Evolutionary conservation across 139 green algal species (phyloP), one percentile per base, ranked within the genome.

Genomic region (Edaphochlamys debaryana): DNA sequence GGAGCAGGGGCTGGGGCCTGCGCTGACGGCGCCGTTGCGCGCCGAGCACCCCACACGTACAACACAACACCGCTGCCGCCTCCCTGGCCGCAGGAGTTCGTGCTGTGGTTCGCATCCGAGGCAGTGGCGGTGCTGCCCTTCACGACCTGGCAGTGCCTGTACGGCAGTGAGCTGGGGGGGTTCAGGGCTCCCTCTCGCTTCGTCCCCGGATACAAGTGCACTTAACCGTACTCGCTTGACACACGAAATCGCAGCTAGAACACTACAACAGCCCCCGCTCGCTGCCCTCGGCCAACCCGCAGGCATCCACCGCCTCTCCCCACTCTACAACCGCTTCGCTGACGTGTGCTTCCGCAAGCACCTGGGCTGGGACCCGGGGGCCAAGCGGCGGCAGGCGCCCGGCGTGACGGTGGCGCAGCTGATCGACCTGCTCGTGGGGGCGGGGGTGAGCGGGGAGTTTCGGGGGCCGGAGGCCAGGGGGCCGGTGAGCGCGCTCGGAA

Each of bases 251-350:
- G n/a, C n/a, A n/a, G n/a, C n/a, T n/a, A n/a, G n/a, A n/a, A n/a
- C n/a, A n/a, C n/a, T n/a, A n/a, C n/a, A n/a, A n/a, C n/a, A n/a
- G n/a, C n/a, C 8, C 58, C 3, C 29, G 29, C 30, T 7, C 27
- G 58, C 58, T 29, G 8, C 6, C 58, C 30, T 37, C 8, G 36
- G 29, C 34, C n/a, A 38, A 32, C 32, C 9, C 30, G 41, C 68
- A 76, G 69, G 69, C 41, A 62, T 41, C 69, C 69, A 76, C 69
- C 9, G 42, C 29, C 42, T 62, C 15, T 9, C 11, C 0, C 41
- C 69, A 20, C 30, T 76, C 1, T 76, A 62, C 69, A 76, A 76
- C n/a, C 42, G 69, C 5, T 76, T 42, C 69, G 69, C 62, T 1
- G 8, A 8, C 8, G 23, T 52, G 15, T 32, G 23, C 67, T 27